Base-by-base conservation (phyloP, 352 stramenopile species). In the Phytophthora capsici region DNA sequence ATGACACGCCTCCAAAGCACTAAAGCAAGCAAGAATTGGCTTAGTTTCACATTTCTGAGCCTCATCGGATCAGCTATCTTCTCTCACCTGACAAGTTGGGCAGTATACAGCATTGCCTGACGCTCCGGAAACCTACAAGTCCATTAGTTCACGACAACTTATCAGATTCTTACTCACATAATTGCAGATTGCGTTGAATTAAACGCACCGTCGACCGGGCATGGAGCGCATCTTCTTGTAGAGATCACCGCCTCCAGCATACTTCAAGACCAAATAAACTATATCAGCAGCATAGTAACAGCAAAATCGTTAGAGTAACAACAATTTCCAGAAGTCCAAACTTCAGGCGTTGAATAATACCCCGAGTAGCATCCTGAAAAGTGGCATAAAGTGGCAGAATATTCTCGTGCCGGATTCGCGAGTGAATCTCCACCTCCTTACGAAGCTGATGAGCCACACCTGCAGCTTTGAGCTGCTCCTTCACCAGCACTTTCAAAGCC, bases 391-490 rank as follows among this genome's bases (percentile, higher is more conserved):
- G 69, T 12, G 79, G 82, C 30, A 98, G 57, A 36, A 98, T 96
- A 65, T 97, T 90, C 48, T 82, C 69, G 63, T 98, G 90, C 9
- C 82, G 78, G 56, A 98, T 94, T 4, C 86, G 85, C 23, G 82
- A 95, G 57, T 98, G 93, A 58, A 98, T 94, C 59, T 98, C 91
- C 16, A 97, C 89, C 69, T 98, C 93, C 49, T 96, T 92, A 34
- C 78, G 69, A 2, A 98, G 75, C 47, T 96, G 90, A 25, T 97
- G 80, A 7, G 82, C 75, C 1, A 91, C 84, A 25, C 84, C 84
- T 1, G 80, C 73, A 9, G 74, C 63, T 14, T 83, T 84, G 9
- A 97, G 66, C 43, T 93, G 83, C 14, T 90, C 80, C 54, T 97
- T 98, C n/a, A 94, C 86, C 26, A 98, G 70, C 55, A 97, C 83